These are phyloP conservation scores for Triticum turgidum DNA, from an alignment of 176 grass and related monocot species.

Conservation along the genomic window DNA sequence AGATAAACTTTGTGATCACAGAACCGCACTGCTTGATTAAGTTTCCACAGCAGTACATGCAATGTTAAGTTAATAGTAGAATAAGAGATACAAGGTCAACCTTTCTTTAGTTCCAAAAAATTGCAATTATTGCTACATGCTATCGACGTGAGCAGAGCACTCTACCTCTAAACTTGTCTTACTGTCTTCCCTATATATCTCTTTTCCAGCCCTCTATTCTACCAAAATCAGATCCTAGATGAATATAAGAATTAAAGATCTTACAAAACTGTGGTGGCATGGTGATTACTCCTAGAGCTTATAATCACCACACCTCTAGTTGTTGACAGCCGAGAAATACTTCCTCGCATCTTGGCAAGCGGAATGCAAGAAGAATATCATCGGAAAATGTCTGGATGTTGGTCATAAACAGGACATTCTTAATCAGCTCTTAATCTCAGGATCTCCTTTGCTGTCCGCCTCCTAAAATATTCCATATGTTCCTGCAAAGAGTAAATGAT, in stretches of 20 bases:
- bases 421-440: conserved; percentile 68
- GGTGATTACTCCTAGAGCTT: conserved; percentile 8
- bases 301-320: conserved; percentile 7
- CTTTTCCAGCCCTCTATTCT: not conserved
- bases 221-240: conserved; percentile 26
- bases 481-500: conserved; percentile 44
- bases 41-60: not conserved
- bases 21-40: not conserved
- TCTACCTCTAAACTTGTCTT: not conserved
- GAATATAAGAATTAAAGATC: not conserved
- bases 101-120: not conserved
- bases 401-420: not conserved
- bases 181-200: not conserved
- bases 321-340: not conserved
- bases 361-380: conserved; percentile 28
- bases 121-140: not conserved
- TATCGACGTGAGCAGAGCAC: not conserved
- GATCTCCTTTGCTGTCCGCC: conserved; percentile 80
- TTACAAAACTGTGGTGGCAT: not conserved
- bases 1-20: not conserved
- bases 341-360: not conserved
- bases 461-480: conserved; percentile 86
- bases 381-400: conserved; percentile 15
- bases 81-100: not conserved
- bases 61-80: not conserved